Percentiles rank a stretch among this genome's conserved stretches.
These are phyloP conservation scores for Quercus wislizeni DNA, from an alignment of 306 rosid genomes.

Conservation along the genomic window DNA sequence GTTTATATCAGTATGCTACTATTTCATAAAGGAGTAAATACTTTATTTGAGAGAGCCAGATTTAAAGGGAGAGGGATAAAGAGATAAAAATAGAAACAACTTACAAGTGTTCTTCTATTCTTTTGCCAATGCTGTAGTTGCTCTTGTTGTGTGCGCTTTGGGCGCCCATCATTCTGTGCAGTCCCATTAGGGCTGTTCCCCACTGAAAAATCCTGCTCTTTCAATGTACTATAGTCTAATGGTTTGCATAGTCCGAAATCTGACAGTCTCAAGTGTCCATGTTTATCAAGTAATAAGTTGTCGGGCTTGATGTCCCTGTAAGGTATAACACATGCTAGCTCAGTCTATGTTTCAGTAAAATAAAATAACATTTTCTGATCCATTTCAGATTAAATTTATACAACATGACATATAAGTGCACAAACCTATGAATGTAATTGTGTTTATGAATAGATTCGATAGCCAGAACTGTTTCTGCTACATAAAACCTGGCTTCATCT, in stretches of 20 bases:
- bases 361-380: constrained; percentile 9
- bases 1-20: background rate
- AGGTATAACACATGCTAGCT: constrained; percentile 24
- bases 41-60: background rate
- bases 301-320: constrained; percentile 98
- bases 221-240: constrained; percentile 81
- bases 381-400: background rate
- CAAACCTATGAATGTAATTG: constrained; percentile 92
- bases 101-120: constrained; percentile 94
- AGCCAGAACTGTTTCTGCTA: constrained; percentile 86
- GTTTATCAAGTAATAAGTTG: constrained; percentile 90
- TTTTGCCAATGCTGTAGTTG: constrained; percentile 94
- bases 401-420: background rate
- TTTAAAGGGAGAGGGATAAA: background rate
- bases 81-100: constrained; percentile 7
- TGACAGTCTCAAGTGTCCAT: constrained; percentile 89
- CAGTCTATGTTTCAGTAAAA: constrained; percentile 2
- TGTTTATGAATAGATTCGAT: constrained; percentile 94
- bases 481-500: constrained; percentile 92
- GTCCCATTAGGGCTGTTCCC: constrained; percentile 53
- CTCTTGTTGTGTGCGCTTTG: constrained; percentile 91
- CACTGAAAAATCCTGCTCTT: constrained; percentile 70
- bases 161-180: constrained; percentile 54
- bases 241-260: constrained; percentile 99
- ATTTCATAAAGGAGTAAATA: background rate